Conservation (phyloP, 192 early-diverging fungal species). For the Coemansia sp. region DNA sequence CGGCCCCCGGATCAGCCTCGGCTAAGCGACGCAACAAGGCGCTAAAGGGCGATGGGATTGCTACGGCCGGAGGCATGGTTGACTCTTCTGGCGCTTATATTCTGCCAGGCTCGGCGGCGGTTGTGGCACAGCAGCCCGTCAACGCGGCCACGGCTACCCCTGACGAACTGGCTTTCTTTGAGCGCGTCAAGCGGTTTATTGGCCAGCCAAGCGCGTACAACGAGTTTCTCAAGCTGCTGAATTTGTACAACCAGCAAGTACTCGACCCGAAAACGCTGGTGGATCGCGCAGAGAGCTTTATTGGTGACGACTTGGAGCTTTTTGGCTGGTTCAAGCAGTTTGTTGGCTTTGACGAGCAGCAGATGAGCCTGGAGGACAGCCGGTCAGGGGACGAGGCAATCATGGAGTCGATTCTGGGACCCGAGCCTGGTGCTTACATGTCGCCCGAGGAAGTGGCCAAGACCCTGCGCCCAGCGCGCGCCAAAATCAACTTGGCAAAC, state of each 20-base stretch:
- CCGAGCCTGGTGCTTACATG: constrained; percentile 35
- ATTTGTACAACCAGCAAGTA: constrained; percentile 91
- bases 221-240: constrained; percentile 94
- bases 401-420: constrained; percentile 32
- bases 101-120: not conserved
- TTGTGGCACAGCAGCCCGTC: constrained; percentile 11
- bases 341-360: constrained; percentile 53
- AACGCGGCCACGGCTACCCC: constrained; percentile 48
- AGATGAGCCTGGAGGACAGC: constrained; percentile 33
- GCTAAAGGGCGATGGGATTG: constrained; percentile 17
- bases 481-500: constrained; percentile 23
- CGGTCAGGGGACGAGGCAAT: constrained; percentile 43
- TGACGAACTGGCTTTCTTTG: constrained; percentile 94
- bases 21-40: constrained; percentile 43
- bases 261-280: constrained; percentile 79
- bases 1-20: constrained; percentile 19
- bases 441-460: constrained; percentile 43
- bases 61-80: not conserved
- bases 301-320: constrained; percentile 76
- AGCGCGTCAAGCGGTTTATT: constrained; percentile 81
- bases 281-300: constrained; percentile 80
- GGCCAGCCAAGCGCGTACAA: constrained; percentile 84
- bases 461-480: constrained; percentile 37
- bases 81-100: constrained; percentile 15
- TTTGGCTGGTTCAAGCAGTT: constrained; percentile 91